Percentiles rank a stretch among this genome's conserved stretches.
phyloP scores from a whole-genome alignment of 2,329 filamentous ascomycete species.

The Xylaria digitata region DNA sequence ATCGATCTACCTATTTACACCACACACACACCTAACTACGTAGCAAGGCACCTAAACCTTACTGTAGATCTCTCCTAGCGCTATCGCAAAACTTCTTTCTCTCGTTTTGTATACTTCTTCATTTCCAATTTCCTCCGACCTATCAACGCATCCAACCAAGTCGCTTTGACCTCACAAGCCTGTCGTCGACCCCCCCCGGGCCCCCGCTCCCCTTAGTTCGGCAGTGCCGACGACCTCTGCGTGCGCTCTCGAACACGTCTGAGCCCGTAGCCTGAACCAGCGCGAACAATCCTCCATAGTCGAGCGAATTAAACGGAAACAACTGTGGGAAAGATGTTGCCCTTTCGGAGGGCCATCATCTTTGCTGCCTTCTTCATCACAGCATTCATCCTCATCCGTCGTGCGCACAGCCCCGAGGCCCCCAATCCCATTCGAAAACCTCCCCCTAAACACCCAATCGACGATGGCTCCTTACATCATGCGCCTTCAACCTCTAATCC shows the following conservation, averaged over 20 bases:
- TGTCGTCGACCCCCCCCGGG: slow-evolving; percentile 9
- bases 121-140: not conserved
- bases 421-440: slow-evolving; percentile 45
- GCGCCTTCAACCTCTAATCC: slow-evolving; percentile 41
- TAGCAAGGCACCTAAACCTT: no score
- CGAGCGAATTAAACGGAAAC: not conserved
- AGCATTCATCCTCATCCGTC: slow-evolving; percentile 51
- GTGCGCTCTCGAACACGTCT: slow-evolving; percentile 4
- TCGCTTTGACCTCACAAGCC: slow-evolving; percentile 14
- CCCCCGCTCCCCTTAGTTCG: slow-evolving; percentile 12
- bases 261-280: slow-evolving; percentile 18
- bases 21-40: no score
- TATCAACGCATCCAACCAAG: slow-evolving; percentile 26
- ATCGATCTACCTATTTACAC: not conserved
- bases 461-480: slow-evolving; percentile 34
- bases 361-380: slow-evolving; percentile 51
- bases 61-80: slow-evolving; percentile 5
- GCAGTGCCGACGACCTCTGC: slow-evolving; percentile 11
- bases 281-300: slow-evolving; percentile 6
- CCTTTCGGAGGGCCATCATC: slow-evolving; percentile 51
- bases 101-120: not conserved
- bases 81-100: not conserved
- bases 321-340: slow-evolving; percentile 46
- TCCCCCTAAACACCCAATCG: slow-evolving; percentile 44
- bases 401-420: slow-evolving; percentile 47